Conservation (phyloP, 2,329 filamentous ascomycete genomes). For the Colletotrichum tamarilloi region DNA sequence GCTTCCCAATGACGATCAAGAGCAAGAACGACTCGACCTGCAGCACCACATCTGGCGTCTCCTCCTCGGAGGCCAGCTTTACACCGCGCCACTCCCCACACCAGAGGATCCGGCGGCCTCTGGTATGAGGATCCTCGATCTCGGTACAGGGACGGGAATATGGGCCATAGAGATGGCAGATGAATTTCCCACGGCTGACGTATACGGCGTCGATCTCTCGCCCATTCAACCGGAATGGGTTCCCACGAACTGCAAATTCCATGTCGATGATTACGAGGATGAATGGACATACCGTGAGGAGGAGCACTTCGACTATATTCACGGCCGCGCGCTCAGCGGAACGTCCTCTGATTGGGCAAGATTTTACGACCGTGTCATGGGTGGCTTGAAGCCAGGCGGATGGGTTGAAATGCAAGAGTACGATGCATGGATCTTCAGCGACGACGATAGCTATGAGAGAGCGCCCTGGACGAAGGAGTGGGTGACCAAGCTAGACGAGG, state of each 20-base stretch:
- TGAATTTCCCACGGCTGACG: constrained; percentile 57
- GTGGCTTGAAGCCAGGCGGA: constrained; percentile 46
- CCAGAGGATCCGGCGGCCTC: constrained; percentile 41
- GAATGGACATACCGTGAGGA: constrained; percentile 54
- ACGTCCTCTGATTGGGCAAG: constrained; percentile 47
- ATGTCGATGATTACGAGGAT: constrained; percentile 74
- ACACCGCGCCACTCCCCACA: constrained; percentile 41
- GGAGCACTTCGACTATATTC: constrained; percentile 49
- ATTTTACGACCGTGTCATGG: constrained; percentile 44
- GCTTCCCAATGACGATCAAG: constrained; percentile 32
- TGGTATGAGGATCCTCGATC: constrained; percentile 60
- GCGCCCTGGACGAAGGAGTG: constrained; percentile 53
- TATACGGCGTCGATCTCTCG: constrained; percentile 66
- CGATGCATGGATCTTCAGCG: constrained; percentile 51
- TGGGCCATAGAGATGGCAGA: constrained; percentile 63
- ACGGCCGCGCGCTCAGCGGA: constrained; percentile 44
- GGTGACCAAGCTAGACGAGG: constrained; percentile 48
- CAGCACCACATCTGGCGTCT: constrained; percentile 50
- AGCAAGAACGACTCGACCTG: constrained; percentile 46
- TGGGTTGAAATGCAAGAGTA: constrained; percentile 53
- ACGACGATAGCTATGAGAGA: constrained; percentile 50
- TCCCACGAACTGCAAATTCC: constrained; percentile 71
- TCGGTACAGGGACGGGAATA: constrained; percentile 71
- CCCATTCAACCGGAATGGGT: constrained; percentile 68
- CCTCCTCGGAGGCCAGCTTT: constrained; percentile 46